Percentiles rank a stretch among this genome's conserved stretches.
These are phyloP conservation scores for Globisporangium polare DNA, from an alignment of 352 stramenopile genomes.

Conservation along the genomic window DNA sequence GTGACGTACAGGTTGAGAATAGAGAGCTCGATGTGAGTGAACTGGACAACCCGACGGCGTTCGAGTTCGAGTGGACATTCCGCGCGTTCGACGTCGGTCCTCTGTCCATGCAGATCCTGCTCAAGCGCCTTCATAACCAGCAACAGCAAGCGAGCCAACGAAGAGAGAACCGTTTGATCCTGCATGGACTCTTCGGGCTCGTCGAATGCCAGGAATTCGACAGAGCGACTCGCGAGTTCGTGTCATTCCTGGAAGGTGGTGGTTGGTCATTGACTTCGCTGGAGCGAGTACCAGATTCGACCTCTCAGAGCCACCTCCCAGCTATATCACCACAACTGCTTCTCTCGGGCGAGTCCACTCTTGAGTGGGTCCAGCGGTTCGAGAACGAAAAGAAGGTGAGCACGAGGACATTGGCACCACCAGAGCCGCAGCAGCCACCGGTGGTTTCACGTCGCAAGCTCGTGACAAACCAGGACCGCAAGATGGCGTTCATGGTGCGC, in stretches of 20 bases:
- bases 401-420: background rate
- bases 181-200: slow-evolving; percentile 47
- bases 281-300: slow-evolving; percentile 1
- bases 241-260: slow-evolving; percentile 21
- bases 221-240: slow-evolving; percentile 29
- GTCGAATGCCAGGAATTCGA: slow-evolving; percentile 57
- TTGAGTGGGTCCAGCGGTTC: slow-evolving; percentile 19
- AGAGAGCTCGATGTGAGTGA: background rate
- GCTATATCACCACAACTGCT: slow-evolving; percentile 6
- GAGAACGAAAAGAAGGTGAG: slow-evolving; percentile 9
- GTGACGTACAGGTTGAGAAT: background rate
- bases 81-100: slow-evolving; percentile 64
- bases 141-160: background rate
- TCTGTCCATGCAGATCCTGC: slow-evolving; percentile 35
- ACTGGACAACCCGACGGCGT: slow-evolving; percentile 19
- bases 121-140: slow-evolving; percentile 2
- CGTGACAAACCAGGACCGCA: slow-evolving; percentile 22
- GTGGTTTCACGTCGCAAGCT: background rate
- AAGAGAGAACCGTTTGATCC: slow-evolving; percentile 22
- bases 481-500: slow-evolving; percentile 33
- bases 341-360: slow-evolving; percentile 16
- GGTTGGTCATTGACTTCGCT: slow-evolving; percentile 3
- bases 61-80: slow-evolving; percentile 54
- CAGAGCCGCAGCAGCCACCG: background rate
- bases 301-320: background rate